Conservation (phyloP, 108 stramenopile genomes). For the Pseudonitzschia delicatissima region DNA sequence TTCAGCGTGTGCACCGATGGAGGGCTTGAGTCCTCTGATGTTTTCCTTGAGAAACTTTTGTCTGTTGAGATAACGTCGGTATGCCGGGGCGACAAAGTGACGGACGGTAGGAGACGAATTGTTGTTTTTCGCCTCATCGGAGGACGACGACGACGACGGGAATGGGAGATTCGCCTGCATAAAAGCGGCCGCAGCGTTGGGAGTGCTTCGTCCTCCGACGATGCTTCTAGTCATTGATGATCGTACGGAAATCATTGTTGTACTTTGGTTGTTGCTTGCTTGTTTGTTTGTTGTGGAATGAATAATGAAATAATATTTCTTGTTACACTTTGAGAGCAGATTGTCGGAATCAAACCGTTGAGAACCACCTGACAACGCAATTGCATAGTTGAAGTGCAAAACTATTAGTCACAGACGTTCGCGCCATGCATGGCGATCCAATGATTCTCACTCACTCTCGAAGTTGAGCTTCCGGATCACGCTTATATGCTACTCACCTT, state of each 20-base stretch:
- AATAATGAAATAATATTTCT: no score
- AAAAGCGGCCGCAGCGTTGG: neutral
- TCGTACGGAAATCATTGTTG: constrained; percentile 14
- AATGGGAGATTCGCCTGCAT: neutral
- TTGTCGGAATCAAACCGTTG: no score
- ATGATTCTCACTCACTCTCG: no score
- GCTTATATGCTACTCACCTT: no score
- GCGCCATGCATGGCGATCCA: no score
- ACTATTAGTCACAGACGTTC: no score
- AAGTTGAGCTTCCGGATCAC: no score
- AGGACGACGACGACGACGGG: neutral
- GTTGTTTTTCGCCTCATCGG: neutral
- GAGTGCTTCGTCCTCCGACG: neutral
- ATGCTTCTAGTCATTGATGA: neutral
- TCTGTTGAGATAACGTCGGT: constrained; percentile 14
- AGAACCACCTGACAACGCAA: no score
- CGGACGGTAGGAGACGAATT: neutral
- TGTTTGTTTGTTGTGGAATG: no score
- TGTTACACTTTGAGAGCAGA: no score
- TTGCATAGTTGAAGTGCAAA: no score
- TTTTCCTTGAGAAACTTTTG: neutral
- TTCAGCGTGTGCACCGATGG: neutral
- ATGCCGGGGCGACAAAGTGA: constrained; percentile 16
- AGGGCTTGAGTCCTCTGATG: neutral
- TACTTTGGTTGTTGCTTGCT: no score